Conservation (phyloP, 345 rosid genomes). For the Carallia brachiata region DNA sequence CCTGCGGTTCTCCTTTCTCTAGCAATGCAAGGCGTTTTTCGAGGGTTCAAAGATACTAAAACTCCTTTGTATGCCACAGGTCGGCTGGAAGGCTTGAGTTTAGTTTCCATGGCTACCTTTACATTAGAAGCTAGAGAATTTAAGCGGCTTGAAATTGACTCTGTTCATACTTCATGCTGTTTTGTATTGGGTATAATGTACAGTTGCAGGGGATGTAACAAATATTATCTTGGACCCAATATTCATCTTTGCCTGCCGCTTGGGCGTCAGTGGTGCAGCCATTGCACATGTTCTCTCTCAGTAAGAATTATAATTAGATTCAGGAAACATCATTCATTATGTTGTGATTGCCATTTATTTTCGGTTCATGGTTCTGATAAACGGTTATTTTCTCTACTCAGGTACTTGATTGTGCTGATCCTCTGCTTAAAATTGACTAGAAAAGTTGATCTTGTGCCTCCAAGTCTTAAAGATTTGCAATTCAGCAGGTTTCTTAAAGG, state of each 20-base stretch:
- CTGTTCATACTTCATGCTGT: neutral
- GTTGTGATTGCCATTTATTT: neutral
- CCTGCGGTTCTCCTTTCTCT: conserved; percentile 90
- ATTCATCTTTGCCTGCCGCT: conserved; percentile 58
- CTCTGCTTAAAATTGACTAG: conserved; percentile 56
- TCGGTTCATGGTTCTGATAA: neutral
- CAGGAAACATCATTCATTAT: no score
- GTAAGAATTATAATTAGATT: conserved; percentile 36
- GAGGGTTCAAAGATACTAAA: conserved; percentile 90
- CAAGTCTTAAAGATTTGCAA: conserved; percentile 59
- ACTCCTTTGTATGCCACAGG: conserved; percentile 91
- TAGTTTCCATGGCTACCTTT: neutral
- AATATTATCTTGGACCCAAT: conserved; percentile 80
- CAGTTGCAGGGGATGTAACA: conserved; percentile 71
- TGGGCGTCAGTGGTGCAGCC: conserved; percentile 93
- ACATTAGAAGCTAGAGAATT: neutral
- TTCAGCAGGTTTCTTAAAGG: conserved; percentile 71
- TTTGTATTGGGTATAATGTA: neutral
- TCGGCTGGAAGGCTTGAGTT: conserved; percentile 7
- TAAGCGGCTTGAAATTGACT: neutral
- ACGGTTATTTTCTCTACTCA: conserved; percentile 13
- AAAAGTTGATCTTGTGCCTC: conserved; percentile 67
- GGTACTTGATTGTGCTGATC: conserved; percentile 73
- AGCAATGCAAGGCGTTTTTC: conserved; percentile 92
- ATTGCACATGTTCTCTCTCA: conserved; percentile 92